phyloP scores from a whole-genome alignment of 768 basidiomycete species.

The Tylopilus intermedius region DNA sequence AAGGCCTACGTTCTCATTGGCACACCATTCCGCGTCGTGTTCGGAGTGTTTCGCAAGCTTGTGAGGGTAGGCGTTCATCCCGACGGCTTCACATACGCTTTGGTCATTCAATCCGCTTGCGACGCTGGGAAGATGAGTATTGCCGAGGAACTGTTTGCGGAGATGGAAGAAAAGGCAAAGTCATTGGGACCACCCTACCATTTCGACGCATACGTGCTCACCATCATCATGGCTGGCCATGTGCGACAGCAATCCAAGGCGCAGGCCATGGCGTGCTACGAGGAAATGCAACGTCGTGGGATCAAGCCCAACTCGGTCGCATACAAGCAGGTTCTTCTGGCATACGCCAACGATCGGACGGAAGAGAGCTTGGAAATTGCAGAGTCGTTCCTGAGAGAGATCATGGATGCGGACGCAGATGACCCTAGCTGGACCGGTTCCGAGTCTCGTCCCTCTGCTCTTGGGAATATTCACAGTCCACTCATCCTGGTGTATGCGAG shows the following conservation, averaged over 20 bases:
- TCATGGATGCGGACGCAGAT: constrained; percentile 37
- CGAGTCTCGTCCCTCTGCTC: constrained; percentile 37
- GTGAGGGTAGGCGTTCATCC: constrained; percentile 48
- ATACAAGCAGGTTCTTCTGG: constrained; percentile 59
- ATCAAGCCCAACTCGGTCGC: constrained; percentile 67
- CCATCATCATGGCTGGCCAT: constrained; percentile 72
- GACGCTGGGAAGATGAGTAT: constrained; percentile 60
- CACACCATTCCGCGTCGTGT: constrained; percentile 64
- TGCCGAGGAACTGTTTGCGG: constrained; percentile 60
- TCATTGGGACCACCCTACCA: constrained; percentile 36
- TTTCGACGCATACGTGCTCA: constrained; percentile 58
- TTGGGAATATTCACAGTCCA: constrained; percentile 57
- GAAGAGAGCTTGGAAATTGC: constrained; percentile 54
- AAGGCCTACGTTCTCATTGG: constrained; percentile 82
- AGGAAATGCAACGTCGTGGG: constrained; percentile 63
- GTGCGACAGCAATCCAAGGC: constrained; percentile 49
- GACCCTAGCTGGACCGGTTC: constrained; percentile 37
- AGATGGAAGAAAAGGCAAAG: constrained; percentile 52
- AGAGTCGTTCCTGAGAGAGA: constrained; percentile 55
- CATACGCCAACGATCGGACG: constrained; percentile 49
- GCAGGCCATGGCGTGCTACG: constrained; percentile 60
- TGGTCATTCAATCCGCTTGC: constrained; percentile 77
- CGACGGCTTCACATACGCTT: constrained; percentile 59
- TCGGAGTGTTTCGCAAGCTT: constrained; percentile 56
- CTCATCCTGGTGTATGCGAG: constrained; percentile 51